Evolutionary conservation across 306 rosid species (phyloP).

Genomic region (Hippophae tibetana): DNA sequence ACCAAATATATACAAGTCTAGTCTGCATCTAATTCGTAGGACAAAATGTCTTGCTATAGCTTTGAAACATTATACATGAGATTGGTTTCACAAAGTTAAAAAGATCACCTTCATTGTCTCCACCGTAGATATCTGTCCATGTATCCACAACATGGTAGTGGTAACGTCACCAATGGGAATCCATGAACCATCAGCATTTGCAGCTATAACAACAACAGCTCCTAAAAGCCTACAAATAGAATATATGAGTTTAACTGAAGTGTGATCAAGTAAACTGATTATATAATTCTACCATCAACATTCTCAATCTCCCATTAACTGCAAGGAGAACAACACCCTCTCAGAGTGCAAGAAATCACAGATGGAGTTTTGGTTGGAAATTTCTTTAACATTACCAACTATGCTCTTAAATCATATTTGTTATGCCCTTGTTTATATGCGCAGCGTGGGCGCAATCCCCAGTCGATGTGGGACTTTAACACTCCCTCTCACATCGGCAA

Average conservation of each 20-base stretch:
- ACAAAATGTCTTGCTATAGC: no score
- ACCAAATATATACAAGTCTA: no score
- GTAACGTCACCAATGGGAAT: constrained; percentile 97
- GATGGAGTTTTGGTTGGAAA: no score
- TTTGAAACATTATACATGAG: neutral
- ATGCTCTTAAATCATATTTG: no score
- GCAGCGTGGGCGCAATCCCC: no score
- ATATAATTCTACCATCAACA: neutral
- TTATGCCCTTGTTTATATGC: no score
- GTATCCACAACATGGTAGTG: constrained; percentile 96
- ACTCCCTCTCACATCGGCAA: no score
- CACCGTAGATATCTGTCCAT: constrained; percentile 82
- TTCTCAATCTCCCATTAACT: neutral
- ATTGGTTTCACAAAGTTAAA: constrained; percentile 6
- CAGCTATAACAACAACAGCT: constrained; percentile 91
- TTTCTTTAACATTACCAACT: no score
- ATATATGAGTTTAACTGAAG: constrained; percentile 20
- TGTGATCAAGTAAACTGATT: neutral
- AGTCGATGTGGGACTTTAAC: no score
- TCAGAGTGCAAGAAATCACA: no score
- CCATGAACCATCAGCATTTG: constrained; percentile 99
- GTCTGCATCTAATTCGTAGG: no score
- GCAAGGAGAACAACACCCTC: neutral
- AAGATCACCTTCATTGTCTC: constrained; percentile 62
- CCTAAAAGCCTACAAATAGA: constrained; percentile 75